Conservation (phyloP, 495 filamentous ascomycete species). For the Platismatia glauca region DNA sequence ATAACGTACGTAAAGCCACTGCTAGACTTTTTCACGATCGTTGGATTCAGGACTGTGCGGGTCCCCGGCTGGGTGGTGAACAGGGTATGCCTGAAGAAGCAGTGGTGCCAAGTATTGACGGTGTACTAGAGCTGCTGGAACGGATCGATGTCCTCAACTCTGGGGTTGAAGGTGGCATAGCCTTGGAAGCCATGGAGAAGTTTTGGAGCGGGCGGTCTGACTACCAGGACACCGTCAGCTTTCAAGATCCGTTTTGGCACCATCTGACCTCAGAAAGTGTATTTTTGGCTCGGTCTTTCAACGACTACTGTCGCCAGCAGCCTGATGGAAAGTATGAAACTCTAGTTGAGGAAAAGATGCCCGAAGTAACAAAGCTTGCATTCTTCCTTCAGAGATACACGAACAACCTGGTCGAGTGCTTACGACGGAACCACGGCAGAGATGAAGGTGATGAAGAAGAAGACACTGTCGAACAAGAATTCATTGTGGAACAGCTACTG, state of each 20-base stretch:
- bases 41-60: constrained; percentile 92
- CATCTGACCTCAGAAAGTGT: constrained; percentile 73
- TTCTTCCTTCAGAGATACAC: constrained; percentile 73
- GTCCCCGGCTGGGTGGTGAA: constrained; percentile 42
- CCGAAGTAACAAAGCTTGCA: constrained; percentile 83
- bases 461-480: constrained; percentile 77
- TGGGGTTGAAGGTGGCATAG: constrained; percentile 80
- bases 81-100: constrained; percentile 37
- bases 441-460: constrained; percentile 62
- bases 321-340: constrained; percentile 61
- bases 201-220: constrained; percentile 95
- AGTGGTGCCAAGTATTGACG: constrained; percentile 59
- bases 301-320: constrained; percentile 74
- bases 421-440: constrained; percentile 46
- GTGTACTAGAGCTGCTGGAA: constrained; percentile 81
- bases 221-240: constrained; percentile 70
- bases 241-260: constrained; percentile 85
- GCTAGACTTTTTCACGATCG: constrained; percentile 82
- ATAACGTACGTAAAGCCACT: constrained; percentile 87
- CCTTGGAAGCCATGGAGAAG: constrained; percentile 81
- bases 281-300: constrained; percentile 84
- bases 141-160: constrained; percentile 89
- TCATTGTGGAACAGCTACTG: constrained; percentile 88
- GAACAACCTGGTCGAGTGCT: constrained; percentile 60
- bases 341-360: constrained; percentile 83